phyloP scores from a whole-genome alignment of 148 eudicot species.

The Polygonum maritimum region DNA sequence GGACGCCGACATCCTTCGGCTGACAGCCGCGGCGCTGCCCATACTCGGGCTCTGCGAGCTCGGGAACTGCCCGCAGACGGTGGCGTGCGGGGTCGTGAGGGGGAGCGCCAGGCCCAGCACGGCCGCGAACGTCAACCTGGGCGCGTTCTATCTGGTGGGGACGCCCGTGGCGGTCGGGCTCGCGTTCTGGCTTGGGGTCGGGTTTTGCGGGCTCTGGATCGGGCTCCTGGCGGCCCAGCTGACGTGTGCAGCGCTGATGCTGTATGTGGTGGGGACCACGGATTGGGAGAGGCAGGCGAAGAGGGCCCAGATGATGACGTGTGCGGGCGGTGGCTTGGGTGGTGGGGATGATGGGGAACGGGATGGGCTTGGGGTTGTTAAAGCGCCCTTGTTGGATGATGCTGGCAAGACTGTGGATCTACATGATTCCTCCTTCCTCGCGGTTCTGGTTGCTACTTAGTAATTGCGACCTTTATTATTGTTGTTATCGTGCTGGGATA shows the following conservation, averaged over 20 bases:
- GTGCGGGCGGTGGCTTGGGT: neutral
- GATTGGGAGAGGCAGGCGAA: conserved; percentile 62
- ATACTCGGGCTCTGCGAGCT: conserved; percentile 78
- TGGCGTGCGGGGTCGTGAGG: conserved; percentile 64
- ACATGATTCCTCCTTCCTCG: neutral
- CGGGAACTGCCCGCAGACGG: conserved; percentile 77
- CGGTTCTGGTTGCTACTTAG: neutral
- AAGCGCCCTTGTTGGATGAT: neutral
- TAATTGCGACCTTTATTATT: neutral
- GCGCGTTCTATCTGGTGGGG: conserved; percentile 60
- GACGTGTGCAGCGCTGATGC: conserved; percentile 63
- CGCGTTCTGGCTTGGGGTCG: conserved; percentile 39
- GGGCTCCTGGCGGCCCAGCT: conserved; percentile 63
- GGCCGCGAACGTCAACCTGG: conserved; percentile 58
- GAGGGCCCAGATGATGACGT: conserved; percentile 4
- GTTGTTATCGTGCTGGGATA: neutral
- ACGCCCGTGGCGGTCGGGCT: conserved; percentile 64
- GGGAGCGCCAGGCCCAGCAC: conserved; percentile 64
- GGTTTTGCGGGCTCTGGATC: conserved; percentile 67
- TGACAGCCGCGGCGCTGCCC: conserved; percentile 57
- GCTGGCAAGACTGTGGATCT: neutral
- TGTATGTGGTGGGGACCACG: conserved; percentile 74
- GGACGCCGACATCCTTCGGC: conserved; percentile 37
- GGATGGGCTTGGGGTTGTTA: neutral
- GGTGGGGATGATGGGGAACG: neutral